phyloP scores from a whole-genome alignment of 305 asterid genomes.

The Plantago coronopus region DNA sequence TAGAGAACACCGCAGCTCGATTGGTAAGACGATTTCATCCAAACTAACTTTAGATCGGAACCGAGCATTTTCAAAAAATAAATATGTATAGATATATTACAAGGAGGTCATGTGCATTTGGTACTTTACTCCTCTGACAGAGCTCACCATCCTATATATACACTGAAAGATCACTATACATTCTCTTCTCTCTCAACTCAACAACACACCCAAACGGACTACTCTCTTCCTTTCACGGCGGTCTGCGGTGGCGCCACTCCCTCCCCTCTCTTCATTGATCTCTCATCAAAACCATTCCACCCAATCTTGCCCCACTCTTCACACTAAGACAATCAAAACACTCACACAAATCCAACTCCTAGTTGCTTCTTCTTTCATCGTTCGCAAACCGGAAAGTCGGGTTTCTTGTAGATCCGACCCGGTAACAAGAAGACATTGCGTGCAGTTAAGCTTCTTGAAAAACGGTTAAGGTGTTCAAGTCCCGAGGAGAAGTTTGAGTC shows the following conservation, averaged over 20 bases:
- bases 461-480: slow-evolving; percentile 27
- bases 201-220: neutral
- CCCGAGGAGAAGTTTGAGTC: slow-evolving; percentile 30
- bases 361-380: slow-evolving; percentile 22
- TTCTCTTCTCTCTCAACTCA: neutral
- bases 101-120: neutral
- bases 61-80: no score
- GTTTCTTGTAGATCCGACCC: slow-evolving; percentile 32
- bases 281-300: slow-evolving; percentile 31
- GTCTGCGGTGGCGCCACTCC: no score
- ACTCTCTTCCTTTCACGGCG: slow-evolving; percentile 39
- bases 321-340: slow-evolving; percentile 22
- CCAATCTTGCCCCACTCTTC: slow-evolving; percentile 35
- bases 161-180: neutral
- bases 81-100: no score
- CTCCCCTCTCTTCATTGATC: neutral
- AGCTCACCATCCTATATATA: no score
- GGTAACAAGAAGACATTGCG: slow-evolving; percentile 16
- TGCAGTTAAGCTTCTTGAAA: neutral
- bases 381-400: neutral
- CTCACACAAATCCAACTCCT: slow-evolving; percentile 18
- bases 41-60: no score
- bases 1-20: no score
- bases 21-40: no score
- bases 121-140: no score